Percentiles rank a stretch among this genome's conserved stretches.
These are phyloP conservation scores for Phytophthora ohioensis DNA, from an alignment of 352 stramenopile species.

Conservation along the genomic window DNA sequence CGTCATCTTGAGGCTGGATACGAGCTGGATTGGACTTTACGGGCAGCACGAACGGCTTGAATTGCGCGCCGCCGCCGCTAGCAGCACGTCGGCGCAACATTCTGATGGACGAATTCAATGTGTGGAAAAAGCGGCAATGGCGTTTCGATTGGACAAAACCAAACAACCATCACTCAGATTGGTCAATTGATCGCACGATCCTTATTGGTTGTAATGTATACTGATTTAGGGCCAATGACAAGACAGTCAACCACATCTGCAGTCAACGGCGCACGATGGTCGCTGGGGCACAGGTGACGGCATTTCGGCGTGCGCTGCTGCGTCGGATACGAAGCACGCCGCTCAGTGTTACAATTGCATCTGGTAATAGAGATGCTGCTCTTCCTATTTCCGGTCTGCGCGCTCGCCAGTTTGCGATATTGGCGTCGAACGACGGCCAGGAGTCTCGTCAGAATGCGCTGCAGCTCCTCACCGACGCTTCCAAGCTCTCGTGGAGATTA, in stretches of 20 bases:
- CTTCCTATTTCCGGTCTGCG: constrained; percentile 11
- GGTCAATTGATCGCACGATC: neutral
- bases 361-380: neutral
- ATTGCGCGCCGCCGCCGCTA: constrained; percentile 41
- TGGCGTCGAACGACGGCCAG: constrained; percentile 11
- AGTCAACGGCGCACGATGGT: constrained; percentile 17
- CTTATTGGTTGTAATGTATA: constrained; percentile 24
- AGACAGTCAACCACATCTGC: neutral
- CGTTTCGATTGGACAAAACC: constrained; percentile 11
- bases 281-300: constrained; percentile 15
- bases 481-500: constrained; percentile 30
- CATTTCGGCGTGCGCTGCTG: constrained; percentile 26
- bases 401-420: constrained; percentile 32
- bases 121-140: neutral
- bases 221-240: constrained; percentile 16
- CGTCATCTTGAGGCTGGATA: constrained; percentile 1
- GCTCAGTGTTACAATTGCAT: neutral
- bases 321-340: constrained; percentile 7
- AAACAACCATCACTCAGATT: constrained; percentile 32
- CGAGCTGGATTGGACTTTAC: constrained; percentile 46
- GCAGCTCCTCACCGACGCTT: constrained; percentile 25
- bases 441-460: constrained; percentile 2
- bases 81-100: constrained; percentile 54
- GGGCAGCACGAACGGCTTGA: constrained; percentile 84
- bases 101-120: constrained; percentile 18